phyloP scores from a whole-genome alignment of 2,329 filamentous ascomycete species.

The Lachnellula willkommii region DNA sequence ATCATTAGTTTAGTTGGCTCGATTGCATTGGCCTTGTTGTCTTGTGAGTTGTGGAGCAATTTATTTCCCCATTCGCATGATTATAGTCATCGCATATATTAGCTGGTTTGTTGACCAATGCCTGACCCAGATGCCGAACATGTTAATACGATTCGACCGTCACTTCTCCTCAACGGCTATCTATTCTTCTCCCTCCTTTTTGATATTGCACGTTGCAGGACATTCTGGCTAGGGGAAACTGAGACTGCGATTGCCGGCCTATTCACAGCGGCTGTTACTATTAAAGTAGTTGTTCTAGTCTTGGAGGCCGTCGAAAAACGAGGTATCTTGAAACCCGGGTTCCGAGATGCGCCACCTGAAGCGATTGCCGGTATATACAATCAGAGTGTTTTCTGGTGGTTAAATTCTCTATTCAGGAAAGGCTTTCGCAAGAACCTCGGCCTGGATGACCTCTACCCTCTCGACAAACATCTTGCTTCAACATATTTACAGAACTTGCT shows the following conservation, averaged over 20 bases:
- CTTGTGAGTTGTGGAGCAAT: not conserved
- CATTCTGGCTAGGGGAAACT: not conserved
- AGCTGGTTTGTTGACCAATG: not conserved
- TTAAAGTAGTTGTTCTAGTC: conserved; percentile 10
- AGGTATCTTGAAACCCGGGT: not conserved
- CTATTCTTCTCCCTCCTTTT: not conserved
- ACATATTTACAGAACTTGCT: not conserved
- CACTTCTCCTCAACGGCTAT: not conserved
- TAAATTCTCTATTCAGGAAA: conserved; percentile 29
- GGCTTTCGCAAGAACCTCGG: conserved; percentile 27
- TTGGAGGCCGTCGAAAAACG: conserved; percentile 15
- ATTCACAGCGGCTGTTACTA: not conserved
- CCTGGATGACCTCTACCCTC: conserved; percentile 23
- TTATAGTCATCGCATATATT: no score
- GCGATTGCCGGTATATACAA: conserved; percentile 30
- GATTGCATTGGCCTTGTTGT: not conserved
- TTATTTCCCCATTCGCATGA: not conserved
- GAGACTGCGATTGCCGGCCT: not conserved
- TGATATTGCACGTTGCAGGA: conserved; percentile 1
- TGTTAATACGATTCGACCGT: not conserved
- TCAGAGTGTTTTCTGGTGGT: conserved; percentile 32
- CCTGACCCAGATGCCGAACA: not conserved
- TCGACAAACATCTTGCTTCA: conserved; percentile 9
- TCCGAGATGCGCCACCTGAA: conserved; percentile 16
- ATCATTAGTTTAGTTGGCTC: not conserved